phyloP scores from a whole-genome alignment of 805 yeast species.

The Ogataea paraovalis region DNA sequence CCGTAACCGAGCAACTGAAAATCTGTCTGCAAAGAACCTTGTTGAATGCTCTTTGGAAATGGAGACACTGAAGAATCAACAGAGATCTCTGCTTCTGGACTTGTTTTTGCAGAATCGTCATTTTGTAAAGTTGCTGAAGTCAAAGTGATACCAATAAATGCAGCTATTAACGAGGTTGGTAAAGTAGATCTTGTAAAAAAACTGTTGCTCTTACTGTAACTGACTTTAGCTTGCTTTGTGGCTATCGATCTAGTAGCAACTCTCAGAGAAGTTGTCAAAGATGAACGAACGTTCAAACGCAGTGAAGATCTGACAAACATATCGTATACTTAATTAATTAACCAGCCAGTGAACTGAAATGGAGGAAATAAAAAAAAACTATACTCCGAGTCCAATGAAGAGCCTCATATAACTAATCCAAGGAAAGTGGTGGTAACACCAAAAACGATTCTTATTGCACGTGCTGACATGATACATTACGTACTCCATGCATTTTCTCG shows the following conservation, averaged over 20 bases:
- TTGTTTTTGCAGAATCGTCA: slow-evolving; percentile 9
- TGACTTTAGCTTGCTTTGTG: background rate
- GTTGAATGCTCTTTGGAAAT: slow-evolving; percentile 22
- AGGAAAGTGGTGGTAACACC: no score
- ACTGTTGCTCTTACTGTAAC: background rate
- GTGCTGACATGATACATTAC: no score
- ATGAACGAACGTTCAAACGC: background rate
- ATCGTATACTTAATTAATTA: background rate
- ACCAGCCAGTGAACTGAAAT: background rate
- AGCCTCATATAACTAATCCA: no score
- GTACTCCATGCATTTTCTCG: no score
- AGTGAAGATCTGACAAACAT: background rate
- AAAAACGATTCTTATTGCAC: no score
- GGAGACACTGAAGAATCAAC: slow-evolving; percentile 28
- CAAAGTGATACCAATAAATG: background rate
- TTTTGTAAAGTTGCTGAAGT: slow-evolving; percentile 1
- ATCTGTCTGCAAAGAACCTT: slow-evolving; percentile 19
- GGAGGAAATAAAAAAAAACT: background rate
- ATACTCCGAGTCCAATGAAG: no score
- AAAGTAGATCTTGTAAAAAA: background rate
- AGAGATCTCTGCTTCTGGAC: slow-evolving; percentile 11
- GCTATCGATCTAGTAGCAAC: background rate
- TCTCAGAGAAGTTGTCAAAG: background rate
- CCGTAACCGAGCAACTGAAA: slow-evolving; percentile 75
- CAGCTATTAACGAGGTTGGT: background rate